A percentile compares a stretch with the other conserved stretches of the same genome.
These are phyloP conservation scores for Mycena polygramma DNA, from an alignment of 768 basidiomycete genomes.

Conservation along the genomic window DNA sequence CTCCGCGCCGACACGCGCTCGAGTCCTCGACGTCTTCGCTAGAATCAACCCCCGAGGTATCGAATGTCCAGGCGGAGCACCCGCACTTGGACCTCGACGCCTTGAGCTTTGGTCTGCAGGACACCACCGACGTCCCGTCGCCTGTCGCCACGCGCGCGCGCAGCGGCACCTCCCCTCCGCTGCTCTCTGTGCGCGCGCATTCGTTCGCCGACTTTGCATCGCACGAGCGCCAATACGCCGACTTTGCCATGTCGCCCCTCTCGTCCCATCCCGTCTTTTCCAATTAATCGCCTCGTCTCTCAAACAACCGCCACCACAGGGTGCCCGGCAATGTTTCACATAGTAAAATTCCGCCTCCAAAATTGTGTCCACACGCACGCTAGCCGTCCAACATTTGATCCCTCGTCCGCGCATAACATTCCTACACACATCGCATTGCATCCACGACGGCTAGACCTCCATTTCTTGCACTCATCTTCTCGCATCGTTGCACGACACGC, in stretches of 20 bases:
- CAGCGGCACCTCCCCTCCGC: slow-evolving; percentile 46
- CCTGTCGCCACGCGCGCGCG: slow-evolving; percentile 46
- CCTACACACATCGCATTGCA: slow-evolving; percentile 38
- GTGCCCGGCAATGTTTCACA: slow-evolving; percentile 17
- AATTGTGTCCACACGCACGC: slow-evolving; percentile 32
- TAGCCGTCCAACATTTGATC: slow-evolving; percentile 32
- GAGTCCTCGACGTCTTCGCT: slow-evolving; percentile 67
- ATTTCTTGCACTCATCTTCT: slow-evolving; percentile 44
- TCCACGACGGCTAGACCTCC: slow-evolving; percentile 41
- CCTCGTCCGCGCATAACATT: slow-evolving; percentile 35
- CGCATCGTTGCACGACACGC: slow-evolving; percentile 55
- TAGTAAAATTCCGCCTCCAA: slow-evolving; percentile 25
- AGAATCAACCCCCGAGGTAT: slow-evolving; percentile 68
- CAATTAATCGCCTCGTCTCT: slow-evolving; percentile 25
- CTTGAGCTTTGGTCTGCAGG: slow-evolving; percentile 47
- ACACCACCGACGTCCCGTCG: slow-evolving; percentile 48
- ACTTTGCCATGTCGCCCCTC: slow-evolving; percentile 58
- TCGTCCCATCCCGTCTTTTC: slow-evolving; percentile 44
- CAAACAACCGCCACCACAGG: slow-evolving; percentile 29
- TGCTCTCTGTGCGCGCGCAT: slow-evolving; percentile 56
- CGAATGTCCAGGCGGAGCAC: slow-evolving; percentile 31
- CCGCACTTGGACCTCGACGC: slow-evolving; percentile 47
- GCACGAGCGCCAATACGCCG: slow-evolving; percentile 51
- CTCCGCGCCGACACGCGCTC: slow-evolving; percentile 58
- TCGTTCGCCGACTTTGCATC: slow-evolving; percentile 57